phyloP scores from a whole-genome alignment of 768 basidiomycete genomes.

The Xanthoconium purpureum region DNA sequence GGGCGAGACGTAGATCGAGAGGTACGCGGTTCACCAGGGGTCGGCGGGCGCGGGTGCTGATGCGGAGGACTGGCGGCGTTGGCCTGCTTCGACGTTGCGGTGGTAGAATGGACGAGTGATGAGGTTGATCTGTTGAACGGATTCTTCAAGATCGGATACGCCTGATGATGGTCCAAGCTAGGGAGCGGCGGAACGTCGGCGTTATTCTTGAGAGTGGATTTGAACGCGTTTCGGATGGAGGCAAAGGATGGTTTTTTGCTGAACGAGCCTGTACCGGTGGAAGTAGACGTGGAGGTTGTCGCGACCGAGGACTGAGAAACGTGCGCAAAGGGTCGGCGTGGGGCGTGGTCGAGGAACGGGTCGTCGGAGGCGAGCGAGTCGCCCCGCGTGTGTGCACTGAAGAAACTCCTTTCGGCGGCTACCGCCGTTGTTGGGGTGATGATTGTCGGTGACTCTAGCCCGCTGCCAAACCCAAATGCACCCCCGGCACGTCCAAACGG shows the following conservation, averaged over 20 bases:
- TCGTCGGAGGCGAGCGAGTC: conserved; percentile 79
- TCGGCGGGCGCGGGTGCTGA: conserved; percentile 54
- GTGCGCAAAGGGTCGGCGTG: conserved; percentile 63
- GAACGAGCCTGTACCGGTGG: conserved; percentile 40
- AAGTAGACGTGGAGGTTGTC: conserved; percentile 36
- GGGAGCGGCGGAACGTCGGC: conserved; percentile 77
- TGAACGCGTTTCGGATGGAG: conserved; percentile 85
- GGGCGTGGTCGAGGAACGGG: conserved; percentile 60
- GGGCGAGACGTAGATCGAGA: conserved; percentile 40
- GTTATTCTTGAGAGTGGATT: conserved; percentile 49
- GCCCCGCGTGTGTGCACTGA: conserved; percentile 59
- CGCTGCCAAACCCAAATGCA: conserved; percentile 47
- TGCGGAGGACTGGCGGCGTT: conserved; percentile 47
- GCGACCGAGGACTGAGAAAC: conserved; percentile 70
- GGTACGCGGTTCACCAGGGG: conserved; percentile 45
- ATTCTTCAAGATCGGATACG: conserved; percentile 71
- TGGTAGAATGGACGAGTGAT: conserved; percentile 55
- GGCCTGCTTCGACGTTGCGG: conserved; percentile 38
- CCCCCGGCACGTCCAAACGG: conserved; percentile 63
- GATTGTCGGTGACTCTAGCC: conserved; percentile 64
- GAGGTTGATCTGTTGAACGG: conserved; percentile 82
- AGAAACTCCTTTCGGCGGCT: conserved; percentile 56
- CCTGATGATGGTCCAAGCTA: conserved; percentile 55
- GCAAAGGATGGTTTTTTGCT: conserved; percentile 83
- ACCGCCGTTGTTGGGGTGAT: conserved; percentile 45